These are phyloP conservation scores for Podaxis pistillaris DNA, from an alignment of 768 basidiomycete genomes.

Conservation along the genomic window DNA sequence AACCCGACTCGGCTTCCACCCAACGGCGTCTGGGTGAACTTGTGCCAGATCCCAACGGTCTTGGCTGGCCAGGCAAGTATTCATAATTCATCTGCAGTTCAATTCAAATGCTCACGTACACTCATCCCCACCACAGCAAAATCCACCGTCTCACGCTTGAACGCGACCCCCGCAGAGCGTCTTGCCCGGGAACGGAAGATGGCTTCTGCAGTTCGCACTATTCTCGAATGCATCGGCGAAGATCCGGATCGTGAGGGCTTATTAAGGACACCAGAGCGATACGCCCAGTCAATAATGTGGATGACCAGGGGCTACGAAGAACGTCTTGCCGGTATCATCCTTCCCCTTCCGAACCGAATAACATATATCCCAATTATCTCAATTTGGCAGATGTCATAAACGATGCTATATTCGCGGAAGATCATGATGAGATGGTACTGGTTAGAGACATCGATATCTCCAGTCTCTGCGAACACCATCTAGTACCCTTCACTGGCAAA, in stretches of 20 bases:
- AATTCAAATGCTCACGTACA: background rate
- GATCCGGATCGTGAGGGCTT: slow-evolving; percentile 96
- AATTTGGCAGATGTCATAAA: slow-evolving; percentile 85
- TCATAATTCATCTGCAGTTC: slow-evolving; percentile 4
- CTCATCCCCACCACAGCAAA: slow-evolving; percentile 56
- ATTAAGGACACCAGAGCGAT: slow-evolving; percentile 88
- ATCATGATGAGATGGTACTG: slow-evolving; percentile 99
- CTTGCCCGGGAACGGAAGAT: slow-evolving; percentile 73
- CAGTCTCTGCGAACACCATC: slow-evolving; percentile 96
- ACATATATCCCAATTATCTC: slow-evolving; percentile 13
- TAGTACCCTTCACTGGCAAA: slow-evolving; percentile 97
- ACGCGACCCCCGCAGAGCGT: slow-evolving; percentile 74
- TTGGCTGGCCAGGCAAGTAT: slow-evolving; percentile 87
- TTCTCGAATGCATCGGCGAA: slow-evolving; percentile 97
- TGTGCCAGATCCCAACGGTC: slow-evolving; percentile 65
- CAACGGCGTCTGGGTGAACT: slow-evolving; percentile 23
- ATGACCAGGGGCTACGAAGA: slow-evolving; percentile 99
- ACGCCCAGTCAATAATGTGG: slow-evolving; percentile 97
- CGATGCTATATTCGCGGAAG: slow-evolving; percentile 96
- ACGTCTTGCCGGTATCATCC: slow-evolving; percentile 69
- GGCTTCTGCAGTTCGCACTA: slow-evolving; percentile 80
- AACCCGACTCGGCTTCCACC: slow-evolving; percentile 32
- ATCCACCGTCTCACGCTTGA: slow-evolving; percentile 81
- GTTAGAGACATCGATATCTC: slow-evolving; percentile 97
- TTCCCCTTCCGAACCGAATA: slow-evolving; percentile 21